Conservation (phyloP, 2,329 filamentous ascomycete species). For the Fusarium sp. region DNA sequence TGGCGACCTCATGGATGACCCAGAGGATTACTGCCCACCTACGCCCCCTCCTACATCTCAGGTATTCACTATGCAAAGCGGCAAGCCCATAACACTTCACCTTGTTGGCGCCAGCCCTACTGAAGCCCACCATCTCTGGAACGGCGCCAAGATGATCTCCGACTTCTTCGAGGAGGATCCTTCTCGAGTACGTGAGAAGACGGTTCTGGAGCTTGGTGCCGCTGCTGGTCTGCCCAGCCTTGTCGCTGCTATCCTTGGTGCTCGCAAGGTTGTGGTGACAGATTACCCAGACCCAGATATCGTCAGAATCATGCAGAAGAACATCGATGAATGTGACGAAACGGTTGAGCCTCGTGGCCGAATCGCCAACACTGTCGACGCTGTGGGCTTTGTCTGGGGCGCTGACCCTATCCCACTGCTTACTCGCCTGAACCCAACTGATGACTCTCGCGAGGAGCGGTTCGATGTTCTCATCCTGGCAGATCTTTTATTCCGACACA, state of each 20-base stretch:
- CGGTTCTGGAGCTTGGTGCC: conserved; percentile 89
- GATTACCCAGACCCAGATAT: conserved; percentile 89
- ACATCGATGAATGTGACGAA: conserved; percentile 69
- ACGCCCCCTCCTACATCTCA: conserved; percentile 79
- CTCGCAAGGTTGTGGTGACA: conserved; percentile 77
- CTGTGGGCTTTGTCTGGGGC: conserved; percentile 87
- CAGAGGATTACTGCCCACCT: conserved; percentile 80
- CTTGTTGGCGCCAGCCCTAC: conserved; percentile 89
- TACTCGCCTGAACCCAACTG: conserved; percentile 58
- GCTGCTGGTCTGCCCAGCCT: conserved; percentile 87
- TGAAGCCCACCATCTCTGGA: conserved; percentile 93
- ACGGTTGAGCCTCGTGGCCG: conserved; percentile 43
- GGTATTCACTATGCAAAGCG: conserved; percentile 74
- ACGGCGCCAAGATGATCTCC: conserved; percentile 81
- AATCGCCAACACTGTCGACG: conserved; percentile 56
- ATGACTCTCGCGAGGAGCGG: conserved; percentile 41
- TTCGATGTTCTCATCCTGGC: conserved; percentile 89
- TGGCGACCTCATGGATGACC: conserved; percentile 78
- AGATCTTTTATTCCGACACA: conserved; percentile 90
- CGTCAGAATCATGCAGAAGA: conserved; percentile 80
- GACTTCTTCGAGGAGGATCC: conserved; percentile 78
- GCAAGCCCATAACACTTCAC: conserved; percentile 72
- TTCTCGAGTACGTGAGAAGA: conserved; percentile 69
- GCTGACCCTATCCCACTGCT: conserved; percentile 67
- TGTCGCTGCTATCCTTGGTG: conserved; percentile 77